A percentile compares a stretch with the other conserved stretches of the same genome.
phyloP scores from a whole-genome alignment of 2,329 filamentous ascomycete genomes.

The Fusarium avenaceum region DNA sequence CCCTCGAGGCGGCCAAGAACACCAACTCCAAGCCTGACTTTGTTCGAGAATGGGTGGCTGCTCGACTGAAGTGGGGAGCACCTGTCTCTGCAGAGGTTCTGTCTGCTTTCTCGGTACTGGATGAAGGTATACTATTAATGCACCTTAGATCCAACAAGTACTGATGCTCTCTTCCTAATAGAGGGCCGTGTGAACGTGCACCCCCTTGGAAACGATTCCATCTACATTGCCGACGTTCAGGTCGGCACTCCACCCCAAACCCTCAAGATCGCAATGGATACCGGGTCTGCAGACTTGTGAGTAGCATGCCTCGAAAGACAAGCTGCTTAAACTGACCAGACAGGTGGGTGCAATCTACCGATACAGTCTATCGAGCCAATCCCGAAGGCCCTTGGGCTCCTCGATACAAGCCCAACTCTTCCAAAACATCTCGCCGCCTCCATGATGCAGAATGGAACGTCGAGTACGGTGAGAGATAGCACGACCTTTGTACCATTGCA shows the following conservation, averaged over 20 bases:
- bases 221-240: conserved; percentile 60
- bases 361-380: conserved; percentile 58
- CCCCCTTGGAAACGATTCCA: conserved; percentile 58
- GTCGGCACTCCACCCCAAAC: conserved; percentile 64
- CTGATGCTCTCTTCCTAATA: conserved; percentile 43
- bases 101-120: conserved; percentile 48
- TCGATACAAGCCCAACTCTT: conserved; percentile 61
- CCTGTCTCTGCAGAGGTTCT: conserved; percentile 36
- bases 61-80: conserved; percentile 54
- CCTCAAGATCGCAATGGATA: conserved; percentile 65
- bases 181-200: conserved; percentile 54
- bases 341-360: conserved; percentile 68
- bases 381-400: conserved; percentile 55
- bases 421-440: conserved; percentile 59
- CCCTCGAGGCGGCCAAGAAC: conserved; percentile 47
- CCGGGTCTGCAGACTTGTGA: conserved; percentile 72
- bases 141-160: background rate
- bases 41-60: conserved; percentile 52
- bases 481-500: background rate
- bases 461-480: conserved; percentile 59
- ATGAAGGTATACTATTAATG: conserved; percentile 44
- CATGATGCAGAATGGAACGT: conserved; percentile 63
- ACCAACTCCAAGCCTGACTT: conserved; percentile 49
- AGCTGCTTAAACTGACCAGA: conserved; percentile 13
- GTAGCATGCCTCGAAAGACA: conserved; percentile 52